These are phyloP conservation scores for Penicillium paradoxum DNA, from an alignment of 495 filamentous ascomycete genomes.

Conservation along the genomic window DNA sequence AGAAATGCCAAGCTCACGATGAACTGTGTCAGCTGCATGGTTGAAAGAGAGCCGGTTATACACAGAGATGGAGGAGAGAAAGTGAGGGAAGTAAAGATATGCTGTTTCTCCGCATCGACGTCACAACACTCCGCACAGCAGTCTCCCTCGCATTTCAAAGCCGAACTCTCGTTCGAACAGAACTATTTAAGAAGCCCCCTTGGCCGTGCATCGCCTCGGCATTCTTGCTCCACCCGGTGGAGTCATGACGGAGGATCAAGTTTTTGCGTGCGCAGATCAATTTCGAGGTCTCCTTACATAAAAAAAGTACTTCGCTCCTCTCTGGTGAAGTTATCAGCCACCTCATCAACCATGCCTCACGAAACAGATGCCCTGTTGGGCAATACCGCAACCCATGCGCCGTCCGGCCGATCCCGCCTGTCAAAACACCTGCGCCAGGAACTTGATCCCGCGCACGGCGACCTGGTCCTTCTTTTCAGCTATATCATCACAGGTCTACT, in stretches of 20 bases:
- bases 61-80: background rate
- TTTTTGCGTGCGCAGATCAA: background rate
- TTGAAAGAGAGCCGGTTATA: background rate
- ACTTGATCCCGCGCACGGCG: constrained; percentile 51
- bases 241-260: background rate
- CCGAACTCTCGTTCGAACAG: too few species aligned
- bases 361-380: constrained; percentile 12
- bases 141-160: background rate
- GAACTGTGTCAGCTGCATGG: background rate
- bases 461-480: constrained; percentile 58
- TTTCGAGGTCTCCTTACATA: background rate
- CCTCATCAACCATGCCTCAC: background rate
- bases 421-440: constrained; percentile 42
- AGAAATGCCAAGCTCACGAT: constrained; percentile 1
- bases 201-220: background rate
- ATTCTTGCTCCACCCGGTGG: background rate
- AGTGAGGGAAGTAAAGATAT: background rate
- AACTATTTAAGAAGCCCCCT: too few species aligned
- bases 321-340: background rate
- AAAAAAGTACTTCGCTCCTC: background rate
- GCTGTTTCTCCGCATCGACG: constrained; percentile 1
- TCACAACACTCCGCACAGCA: background rate
- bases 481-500: constrained; percentile 71
- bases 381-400: too few species aligned
- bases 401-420: constrained; percentile 3